phyloP scores from a whole-genome alignment of 2,329 filamentous ascomycete species.

The Hymenoscyphus fructigenus region DNA sequence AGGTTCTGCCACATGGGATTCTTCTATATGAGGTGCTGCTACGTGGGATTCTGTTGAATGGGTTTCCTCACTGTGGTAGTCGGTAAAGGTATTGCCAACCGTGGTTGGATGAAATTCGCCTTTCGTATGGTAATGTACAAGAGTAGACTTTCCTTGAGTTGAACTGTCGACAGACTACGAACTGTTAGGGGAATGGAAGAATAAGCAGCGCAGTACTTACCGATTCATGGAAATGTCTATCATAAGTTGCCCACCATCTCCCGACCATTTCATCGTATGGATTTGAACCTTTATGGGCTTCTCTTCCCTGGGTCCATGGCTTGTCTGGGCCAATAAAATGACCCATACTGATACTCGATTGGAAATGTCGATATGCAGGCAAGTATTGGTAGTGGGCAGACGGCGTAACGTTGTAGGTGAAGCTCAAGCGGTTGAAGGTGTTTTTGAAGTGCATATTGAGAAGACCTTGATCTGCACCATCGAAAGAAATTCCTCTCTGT shows the following conservation, averaged over 20 bases:
- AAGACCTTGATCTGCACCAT: slow-evolving; percentile 93
- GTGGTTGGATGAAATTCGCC: slow-evolving; percentile 34
- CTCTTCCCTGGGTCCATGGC: slow-evolving; percentile 74
- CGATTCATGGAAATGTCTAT: slow-evolving; percentile 70
- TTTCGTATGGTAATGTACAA: slow-evolving; percentile 37
- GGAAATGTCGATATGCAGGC: slow-evolving; percentile 90
- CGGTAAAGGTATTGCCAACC: slow-evolving; percentile 19
- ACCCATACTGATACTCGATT: slow-evolving; percentile 82
- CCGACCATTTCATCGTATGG: slow-evolving; percentile 82
- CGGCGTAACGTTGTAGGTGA: slow-evolving; percentile 96
- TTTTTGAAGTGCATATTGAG: slow-evolving; percentile 91
- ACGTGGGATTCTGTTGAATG: slow-evolving; percentile 3
- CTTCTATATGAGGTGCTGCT: slow-evolving; percentile 4
- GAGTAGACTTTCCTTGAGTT: slow-evolving; percentile 23
- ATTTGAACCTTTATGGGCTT: slow-evolving; percentile 51
- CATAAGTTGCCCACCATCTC: slow-evolving; percentile 93
- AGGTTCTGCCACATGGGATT: neutral
- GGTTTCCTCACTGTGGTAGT: slow-evolving; percentile 21
- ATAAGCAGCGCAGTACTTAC: slow-evolving; percentile 39
- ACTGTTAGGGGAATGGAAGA: slow-evolving; percentile 5
- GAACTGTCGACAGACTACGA: slow-evolving; percentile 29
- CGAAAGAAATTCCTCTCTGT: slow-evolving; percentile 85
- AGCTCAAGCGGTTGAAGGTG: slow-evolving; percentile 83
- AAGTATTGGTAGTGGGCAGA: slow-evolving; percentile 97
- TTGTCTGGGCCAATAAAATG: slow-evolving; percentile 94